Evolutionary conservation across 148 eudicot species (phyloP), one percentile per base, ranked within the genome.

Genomic region (Silene conica): DNA sequence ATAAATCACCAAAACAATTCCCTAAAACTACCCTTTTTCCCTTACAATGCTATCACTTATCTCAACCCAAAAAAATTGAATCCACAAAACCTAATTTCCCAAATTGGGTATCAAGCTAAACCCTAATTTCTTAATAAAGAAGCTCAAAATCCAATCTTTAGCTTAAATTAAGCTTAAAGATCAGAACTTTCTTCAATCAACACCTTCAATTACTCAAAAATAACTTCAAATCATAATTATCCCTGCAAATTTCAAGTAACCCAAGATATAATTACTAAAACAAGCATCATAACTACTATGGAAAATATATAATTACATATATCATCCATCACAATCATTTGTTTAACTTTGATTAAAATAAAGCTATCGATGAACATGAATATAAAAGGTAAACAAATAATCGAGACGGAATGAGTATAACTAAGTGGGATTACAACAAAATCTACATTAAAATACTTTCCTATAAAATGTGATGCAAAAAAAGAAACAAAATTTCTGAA

Each of bases 181-280:
- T 7, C 46, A 52, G 5, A 67, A 20, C 69, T 59, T 52, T 14
- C 58, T 63, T 23, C 54, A 73, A 63, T 45, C 19, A 60, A 61
- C 54, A 67, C 70, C 70, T 19, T 21, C 57, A 78, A 73, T 71
- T 20, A 52, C 80, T 23, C 26, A 6, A 26, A 50, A 67, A 22
- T 5, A 22, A 61, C 41, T 52, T 38, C 46, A 50, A 41, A 50
- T 71, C 80, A 63, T 50, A 62, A 18, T 31, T 54, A 7, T 67
- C 68, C 74, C 82, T 79, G 82, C 63, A 74, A 18, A 60, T 50
- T 22, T 15, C n/a, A 21, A 67, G 45, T 21, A 6, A 23, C 16
- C 54, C 55, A 50, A 50, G 2, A 50, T 15, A 48, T 14, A 1
- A 48, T 46, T 46, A 46, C 10, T 4, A 8, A 9, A 48, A 48